Base-by-base conservation (phyloP, 2,329 filamentous ascomycete species). In the Scytalidium lignicola region DNA sequence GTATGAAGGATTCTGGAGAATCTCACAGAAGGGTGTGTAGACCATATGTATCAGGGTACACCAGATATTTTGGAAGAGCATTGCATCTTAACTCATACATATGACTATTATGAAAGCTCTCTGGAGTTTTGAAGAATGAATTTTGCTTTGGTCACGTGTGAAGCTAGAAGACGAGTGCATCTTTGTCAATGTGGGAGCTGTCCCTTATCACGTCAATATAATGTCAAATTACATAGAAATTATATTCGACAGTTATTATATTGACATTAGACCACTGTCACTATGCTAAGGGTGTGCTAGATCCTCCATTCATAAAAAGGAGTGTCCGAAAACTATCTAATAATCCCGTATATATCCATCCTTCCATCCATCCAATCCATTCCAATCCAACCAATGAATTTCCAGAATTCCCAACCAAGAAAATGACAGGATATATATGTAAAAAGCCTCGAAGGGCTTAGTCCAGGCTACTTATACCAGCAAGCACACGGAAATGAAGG, bases 391-490 rank as follows among this genome's bases (percentile, higher is more conserved):
- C 5, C 23, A 26, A 26, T 26, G 23, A 26, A 4, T 15, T 37
- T 37, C 32, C 32, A 7, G 18, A 20, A 15, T 20, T 45, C 22
- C 10, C 6, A 13, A 29, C 20, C 20, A 28, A 52, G 48, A 51
- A 26, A 44, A 37, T 46, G 44, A 57, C 47, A 47, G 44, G 43
- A 44, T 17, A 49, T 51, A 41, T 50, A 50, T 13, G 28, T 17
- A 26, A 12, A 18, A 29, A 48, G 37, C 32, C 26, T 29, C 18
- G 22, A 46, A 49, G 52, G 58, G 6, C 10, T 26, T 26, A 60
- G 51, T 48, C 49, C 59, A 56, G 57, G 49, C 58, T 54, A 57
- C 58, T 63, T 62, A 26, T 51, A 48, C 55, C 52, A 54, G 48
- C 48, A 48, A 49, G 53, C 46, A 54, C 23, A 26, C 23, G 23